A percentile compares a stretch with the other conserved stretches of the same genome.
Conservation (phyloP, 805 yeast species). For the Gaillardinia entomophila region DNA sequence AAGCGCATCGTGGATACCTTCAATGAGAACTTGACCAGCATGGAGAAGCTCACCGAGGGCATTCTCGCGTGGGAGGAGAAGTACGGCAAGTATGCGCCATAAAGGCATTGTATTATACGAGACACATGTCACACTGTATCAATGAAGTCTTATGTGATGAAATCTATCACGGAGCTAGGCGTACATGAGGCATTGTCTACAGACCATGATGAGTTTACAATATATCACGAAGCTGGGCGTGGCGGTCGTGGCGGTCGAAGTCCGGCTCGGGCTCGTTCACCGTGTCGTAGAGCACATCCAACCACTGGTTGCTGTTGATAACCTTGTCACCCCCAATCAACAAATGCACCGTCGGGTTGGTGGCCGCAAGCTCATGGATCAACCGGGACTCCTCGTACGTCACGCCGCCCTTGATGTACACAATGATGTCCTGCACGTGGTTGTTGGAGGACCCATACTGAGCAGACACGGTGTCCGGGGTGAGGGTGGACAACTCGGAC, state of each 20-base stretch:
- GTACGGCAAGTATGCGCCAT: slow-evolving; percentile 49
- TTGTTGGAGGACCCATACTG: slow-evolving; percentile 21
- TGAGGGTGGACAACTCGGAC: slow-evolving; percentile 26
- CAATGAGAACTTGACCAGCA: slow-evolving; percentile 53
- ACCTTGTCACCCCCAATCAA: slow-evolving; percentile 67
- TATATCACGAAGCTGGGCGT: slow-evolving; percentile 34
- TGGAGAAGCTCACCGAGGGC: slow-evolving; percentile 71
- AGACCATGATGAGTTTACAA: slow-evolving; percentile 7
- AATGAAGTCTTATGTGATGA: not conserved
- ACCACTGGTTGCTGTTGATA: slow-evolving; percentile 30
- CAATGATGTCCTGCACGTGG: slow-evolving; percentile 58
- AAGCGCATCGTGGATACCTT: slow-evolving; percentile 36
- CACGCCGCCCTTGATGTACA: slow-evolving; percentile 79
- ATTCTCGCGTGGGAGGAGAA: slow-evolving; percentile 76
- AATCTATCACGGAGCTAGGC: not conserved
- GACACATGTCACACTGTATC: not conserved
- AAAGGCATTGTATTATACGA: slow-evolving; percentile 1
- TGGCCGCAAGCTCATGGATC: slow-evolving; percentile 61
- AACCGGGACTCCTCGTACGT: slow-evolving; percentile 90
- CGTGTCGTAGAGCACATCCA: slow-evolving; percentile 24
- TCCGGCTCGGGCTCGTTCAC: slow-evolving; percentile 12
- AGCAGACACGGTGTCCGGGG: slow-evolving; percentile 28
- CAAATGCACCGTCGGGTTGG: slow-evolving; percentile 54
- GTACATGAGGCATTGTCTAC: not conserved
- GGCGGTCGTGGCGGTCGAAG: slow-evolving; percentile 16